Evolutionary conservation across 73 alveolate species (phyloP), one percentile per base, ranked within the genome.

Genomic region (Paramecium tetraurelia): DNA sequence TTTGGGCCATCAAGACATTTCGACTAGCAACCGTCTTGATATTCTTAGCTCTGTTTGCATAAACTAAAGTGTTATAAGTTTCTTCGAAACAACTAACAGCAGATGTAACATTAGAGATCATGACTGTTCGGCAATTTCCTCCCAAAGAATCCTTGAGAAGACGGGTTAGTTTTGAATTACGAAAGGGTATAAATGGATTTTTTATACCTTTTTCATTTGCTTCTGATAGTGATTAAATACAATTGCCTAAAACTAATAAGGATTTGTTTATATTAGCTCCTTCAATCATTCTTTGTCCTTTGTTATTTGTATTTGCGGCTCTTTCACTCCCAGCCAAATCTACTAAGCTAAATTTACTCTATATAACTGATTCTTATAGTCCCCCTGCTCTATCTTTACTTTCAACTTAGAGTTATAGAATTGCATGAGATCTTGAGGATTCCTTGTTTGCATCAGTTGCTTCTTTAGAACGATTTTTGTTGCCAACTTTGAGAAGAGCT

Each of bases 1-100:
- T 97, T 58, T 96, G 98, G 1, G 99, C 99, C 92, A 95, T 97
- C 33, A 97, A 94, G 21, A 98, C 97, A 92, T 98, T 99, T 89
- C 99, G 95, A 59, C 94, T 93, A 18, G 97, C 99, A 11, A 93
- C 92, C 16, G 99, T 98, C 92, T 98, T 98, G 58, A 99, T 99
- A 95, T 99, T 98, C 92, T 99, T 99, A 46, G 99, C 99, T 76
- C 99, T 95, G 95, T 98, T 99, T 41, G 99, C 99, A 95, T 99
- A 99, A 89, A 98, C 98, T 68, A 99, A 93, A 20, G 99, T 98
- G 92, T 99, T 99, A 92, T 97, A 96, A 16, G 99, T 98, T 93
- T 98, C 99, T 93, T 98, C 99, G 92, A 93, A 97, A 84, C 97
- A 63, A 48, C 89, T 92, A 58, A 92, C 93, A 53, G 98, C 92